Base-by-base conservation (phyloP, 805 yeast species). In the Starmerella sirachaensis region DNA sequence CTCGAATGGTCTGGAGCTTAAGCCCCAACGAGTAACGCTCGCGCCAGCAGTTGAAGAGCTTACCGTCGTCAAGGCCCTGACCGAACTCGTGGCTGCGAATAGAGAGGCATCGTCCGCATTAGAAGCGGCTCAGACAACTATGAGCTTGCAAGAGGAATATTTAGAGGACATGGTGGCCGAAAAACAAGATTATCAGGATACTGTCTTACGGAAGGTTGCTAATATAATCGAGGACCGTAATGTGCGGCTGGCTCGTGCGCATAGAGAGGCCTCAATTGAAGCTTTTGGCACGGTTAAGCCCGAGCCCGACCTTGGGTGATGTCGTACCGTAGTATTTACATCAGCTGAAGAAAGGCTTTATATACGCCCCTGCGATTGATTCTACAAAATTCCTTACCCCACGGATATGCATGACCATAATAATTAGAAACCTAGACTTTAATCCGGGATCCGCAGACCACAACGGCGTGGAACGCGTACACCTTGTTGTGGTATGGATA, bases 161-260 rank as follows among this genome's bases (percentile, higher is more conserved):
- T 16, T 47, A 10, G 40, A 42, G 10, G 42, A 41, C 9, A 40
- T 49, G 46, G 42, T 37, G 3, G 32, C 26, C 5, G 52, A 49
- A 12, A 47, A 49, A 17, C 36, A 30, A 17, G 37, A 35, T n/a
- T 37, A 27, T 17, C 46, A 47, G 24, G 38, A 33, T 2, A 27
- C 33, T 1, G 31, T 45, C 29, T 18, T 50, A 10, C 12, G 35
- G 6, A 36, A 43, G 9, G 46, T 50, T 2, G 29, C 41, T 13
- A 47, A 41, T 1, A 28, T 49, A 4, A 24, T 49, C 11, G 39
- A 46, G 3, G 50, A 42, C 14, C 37, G 52, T 6, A 33, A 38
- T 13, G 20, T 13, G 11, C 34, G 41, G 31, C 18, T 37, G 4
- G 26, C 38, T 2, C 30, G 25, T 6, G 34, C 27, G n/a, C n/a